A percentile compares a stretch with the other conserved stretches of the same genome.
Evolutionary conservation across 345 rosid species (phyloP).

Genomic region (Bruguiera parviflora): DNA sequence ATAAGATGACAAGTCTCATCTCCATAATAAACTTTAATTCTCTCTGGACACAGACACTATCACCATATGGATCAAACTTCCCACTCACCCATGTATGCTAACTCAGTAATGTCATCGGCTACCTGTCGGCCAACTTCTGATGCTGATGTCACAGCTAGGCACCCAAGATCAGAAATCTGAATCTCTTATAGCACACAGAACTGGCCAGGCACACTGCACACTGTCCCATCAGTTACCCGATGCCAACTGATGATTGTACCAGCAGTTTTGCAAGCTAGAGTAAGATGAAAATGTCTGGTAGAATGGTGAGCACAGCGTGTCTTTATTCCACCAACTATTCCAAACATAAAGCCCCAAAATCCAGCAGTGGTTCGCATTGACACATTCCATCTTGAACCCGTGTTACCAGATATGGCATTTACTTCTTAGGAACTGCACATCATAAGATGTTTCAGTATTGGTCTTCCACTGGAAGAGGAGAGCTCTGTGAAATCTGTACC

Average conservation of each 20-base stretch:
- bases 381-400: conserved; percentile 40
- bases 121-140: conserved; percentile 19
- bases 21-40: neutral
- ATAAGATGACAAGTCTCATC: conserved; percentile 2
- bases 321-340: conserved; percentile 33
- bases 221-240: neutral
- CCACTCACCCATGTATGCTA: conserved; percentile 16
- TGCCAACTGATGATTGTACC: conserved; percentile 16
- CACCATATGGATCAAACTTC: conserved; percentile 8
- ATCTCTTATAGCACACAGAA: conserved; percentile 16
- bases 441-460: conserved; percentile 28
- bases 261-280: conserved; percentile 26
- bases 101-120: neutral
- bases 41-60: neutral
- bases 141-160: conserved; percentile 12
- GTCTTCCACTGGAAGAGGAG: conserved; percentile 27
- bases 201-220: conserved; percentile 10
- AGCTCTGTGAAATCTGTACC: conserved; percentile 36
- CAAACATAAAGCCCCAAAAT: conserved; percentile 26
- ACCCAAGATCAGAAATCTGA: conserved; percentile 12
- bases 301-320: conserved; percentile 24
- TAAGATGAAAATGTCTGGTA: conserved; percentile 19
- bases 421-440: conserved; percentile 33
- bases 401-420: conserved; percentile 41
- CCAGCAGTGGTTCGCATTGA: conserved; percentile 32